Evolutionary conservation across 495 filamentous ascomycete species (phyloP).

Genomic region (Emericellopsis terricola): DNA sequence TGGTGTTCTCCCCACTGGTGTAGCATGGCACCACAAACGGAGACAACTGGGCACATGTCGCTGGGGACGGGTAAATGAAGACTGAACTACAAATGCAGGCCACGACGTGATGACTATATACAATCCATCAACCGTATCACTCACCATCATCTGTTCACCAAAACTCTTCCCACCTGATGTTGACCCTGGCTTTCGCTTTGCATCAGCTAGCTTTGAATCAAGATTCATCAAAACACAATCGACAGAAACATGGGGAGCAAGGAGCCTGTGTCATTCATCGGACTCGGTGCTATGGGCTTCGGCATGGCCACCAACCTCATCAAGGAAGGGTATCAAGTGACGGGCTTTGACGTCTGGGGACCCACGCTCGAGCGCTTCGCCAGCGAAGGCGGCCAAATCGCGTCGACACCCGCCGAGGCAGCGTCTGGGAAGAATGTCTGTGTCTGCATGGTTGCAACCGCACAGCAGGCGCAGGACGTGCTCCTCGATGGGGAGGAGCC

Average conservation of each 20-base stretch:
- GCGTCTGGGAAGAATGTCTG: constrained; percentile 42
- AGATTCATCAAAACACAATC: not conserved
- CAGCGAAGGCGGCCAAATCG: constrained; percentile 42
- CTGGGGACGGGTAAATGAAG: too few species aligned
- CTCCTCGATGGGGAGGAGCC: constrained; percentile 43
- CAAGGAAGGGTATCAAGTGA: constrained; percentile 47
- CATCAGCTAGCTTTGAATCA: too few species aligned
- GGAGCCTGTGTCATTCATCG: constrained; percentile 53
- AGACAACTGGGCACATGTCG: too few species aligned
- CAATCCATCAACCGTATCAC: too few species aligned
- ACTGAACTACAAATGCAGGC: too few species aligned
- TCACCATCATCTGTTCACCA: too few species aligned
- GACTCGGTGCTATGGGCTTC: constrained; percentile 80
- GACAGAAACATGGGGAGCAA: constrained; percentile 18
- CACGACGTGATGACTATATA: too few species aligned
- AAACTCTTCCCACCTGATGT: too few species aligned
- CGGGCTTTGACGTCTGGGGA: constrained; percentile 57
- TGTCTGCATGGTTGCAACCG: constrained; percentile 68
- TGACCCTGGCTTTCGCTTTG: too few species aligned
- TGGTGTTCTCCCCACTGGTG: too few species aligned
- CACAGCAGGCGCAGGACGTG: constrained; percentile 45
- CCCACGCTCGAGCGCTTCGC: constrained; percentile 56
- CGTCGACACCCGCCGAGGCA: constrained; percentile 42
- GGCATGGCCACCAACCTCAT: constrained; percentile 71
- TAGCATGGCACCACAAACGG: too few species aligned